Percentiles rank a stretch among this genome's conserved stretches.
Conservation (phyloP, 1,139 yeast species). For the Ogataea hybrid region DNA sequence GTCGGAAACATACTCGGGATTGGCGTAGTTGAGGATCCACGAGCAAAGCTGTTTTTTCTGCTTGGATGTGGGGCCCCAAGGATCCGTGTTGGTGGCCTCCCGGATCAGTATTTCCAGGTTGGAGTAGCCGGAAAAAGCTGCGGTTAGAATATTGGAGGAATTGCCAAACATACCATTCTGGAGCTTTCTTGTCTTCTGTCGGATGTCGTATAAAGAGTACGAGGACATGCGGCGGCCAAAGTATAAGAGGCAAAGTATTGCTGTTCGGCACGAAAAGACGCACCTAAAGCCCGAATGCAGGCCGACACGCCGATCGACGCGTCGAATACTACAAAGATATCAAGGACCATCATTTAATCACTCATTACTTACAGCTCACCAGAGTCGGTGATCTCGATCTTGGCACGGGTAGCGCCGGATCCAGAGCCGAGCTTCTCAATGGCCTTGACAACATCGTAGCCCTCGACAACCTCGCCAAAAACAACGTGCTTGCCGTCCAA, state of each 20-base stretch:
- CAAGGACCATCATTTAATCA: background rate
- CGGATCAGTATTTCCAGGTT: conserved; percentile 38
- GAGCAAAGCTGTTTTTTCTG: conserved; percentile 33
- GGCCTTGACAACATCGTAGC: conserved; percentile 88
- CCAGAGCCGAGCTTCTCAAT: conserved; percentile 83
- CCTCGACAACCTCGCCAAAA: conserved; percentile 94
- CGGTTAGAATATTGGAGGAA: conserved; percentile 1
- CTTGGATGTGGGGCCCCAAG: conserved; percentile 47
- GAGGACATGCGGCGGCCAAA: no score
- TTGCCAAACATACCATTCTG: no score
- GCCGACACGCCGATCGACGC: conserved; percentile 4
- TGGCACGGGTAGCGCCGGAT: conserved; percentile 79
- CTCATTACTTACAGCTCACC: conserved; percentile 65
- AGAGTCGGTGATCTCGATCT: conserved; percentile 73
- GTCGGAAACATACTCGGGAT: conserved; percentile 13
- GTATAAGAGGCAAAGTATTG: no score
- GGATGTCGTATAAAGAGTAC: no score
- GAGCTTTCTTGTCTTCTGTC: no score
- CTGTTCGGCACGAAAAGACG: background rate
- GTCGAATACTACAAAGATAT: background rate
- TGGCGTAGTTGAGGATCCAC: conserved; percentile 19
- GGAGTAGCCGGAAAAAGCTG: conserved; percentile 31
- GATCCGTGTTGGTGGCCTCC: conserved; percentile 44
- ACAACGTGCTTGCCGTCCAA: conserved; percentile 99
- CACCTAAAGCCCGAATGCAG: background rate